Percentiles rank a stretch among this genome's conserved stretches.
Conservation (phyloP, 2,329 filamentous ascomycete genomes). For the Amylocarpus encephaloides region DNA sequence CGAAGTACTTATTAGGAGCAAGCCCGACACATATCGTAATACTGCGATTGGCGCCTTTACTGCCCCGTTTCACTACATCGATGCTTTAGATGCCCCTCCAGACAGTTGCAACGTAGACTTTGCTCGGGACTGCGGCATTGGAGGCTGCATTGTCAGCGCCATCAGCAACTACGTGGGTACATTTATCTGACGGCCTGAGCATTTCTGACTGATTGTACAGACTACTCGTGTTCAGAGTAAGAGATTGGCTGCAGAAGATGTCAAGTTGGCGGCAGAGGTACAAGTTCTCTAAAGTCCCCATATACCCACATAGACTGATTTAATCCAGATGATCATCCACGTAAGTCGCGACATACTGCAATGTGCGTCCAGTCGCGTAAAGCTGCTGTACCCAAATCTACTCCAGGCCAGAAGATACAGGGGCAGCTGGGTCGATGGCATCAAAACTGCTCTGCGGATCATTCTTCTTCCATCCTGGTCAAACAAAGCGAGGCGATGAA, state of each 20-base stretch:
- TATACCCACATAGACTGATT: conserved; percentile 3
- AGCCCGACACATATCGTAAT: conserved; percentile 53
- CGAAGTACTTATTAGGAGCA: neutral
- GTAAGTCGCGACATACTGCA: conserved; percentile 25
- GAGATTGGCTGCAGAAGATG: conserved; percentile 40
- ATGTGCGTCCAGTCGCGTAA: neutral
- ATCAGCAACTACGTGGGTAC: conserved; percentile 27
- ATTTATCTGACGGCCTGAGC: conserved; percentile 38
- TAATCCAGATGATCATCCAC: conserved; percentile 25
- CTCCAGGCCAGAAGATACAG: neutral
- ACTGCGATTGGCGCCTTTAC: conserved; percentile 57
- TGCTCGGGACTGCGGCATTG: conserved; percentile 53
- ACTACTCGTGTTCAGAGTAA: conserved; percentile 18
- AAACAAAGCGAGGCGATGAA: neutral
- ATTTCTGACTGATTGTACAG: conserved; percentile 35
- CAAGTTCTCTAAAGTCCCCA: neutral
- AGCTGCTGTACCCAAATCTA: too few species aligned
- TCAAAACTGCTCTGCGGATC: conserved; percentile 8
- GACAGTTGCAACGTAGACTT: conserved; percentile 50
- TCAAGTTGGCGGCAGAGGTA: conserved; percentile 52
- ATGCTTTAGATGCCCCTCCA: conserved; percentile 57
- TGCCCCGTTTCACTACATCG: conserved; percentile 61
- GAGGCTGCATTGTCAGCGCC: conserved; percentile 51
- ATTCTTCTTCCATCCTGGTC: conserved; percentile 19
- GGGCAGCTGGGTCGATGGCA: conserved; percentile 4